phyloP scores from a whole-genome alignment of 2,329 filamentous ascomycete genomes.

The Sclerotinia subarctica region DNA sequence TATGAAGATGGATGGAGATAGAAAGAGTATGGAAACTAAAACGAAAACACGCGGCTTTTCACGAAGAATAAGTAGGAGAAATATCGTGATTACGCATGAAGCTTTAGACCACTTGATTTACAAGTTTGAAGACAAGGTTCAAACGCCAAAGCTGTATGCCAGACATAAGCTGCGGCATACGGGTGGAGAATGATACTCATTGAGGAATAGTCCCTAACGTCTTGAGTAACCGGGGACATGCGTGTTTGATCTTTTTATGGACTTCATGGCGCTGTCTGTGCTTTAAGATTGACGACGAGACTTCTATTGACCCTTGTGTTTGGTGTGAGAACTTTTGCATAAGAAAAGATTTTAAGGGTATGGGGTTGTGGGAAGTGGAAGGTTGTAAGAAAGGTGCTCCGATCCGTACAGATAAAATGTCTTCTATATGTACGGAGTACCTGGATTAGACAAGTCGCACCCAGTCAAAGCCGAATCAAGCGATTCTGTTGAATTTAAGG shows the following conservation, averaged over 20 bases:
- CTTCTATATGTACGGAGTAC: neutral
- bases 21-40: conserved; percentile 18
- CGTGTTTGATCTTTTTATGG: conserved; percentile 17
- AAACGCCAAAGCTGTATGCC: conserved; percentile 32
- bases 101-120: conserved; percentile 29
- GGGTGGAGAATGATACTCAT: conserved; percentile 28
- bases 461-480: neutral
- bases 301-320: conserved; percentile 3
- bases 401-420: neutral
- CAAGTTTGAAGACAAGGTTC: conserved; percentile 27
- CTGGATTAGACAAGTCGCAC: neutral
- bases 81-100: conserved; percentile 32
- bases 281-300: neutral
- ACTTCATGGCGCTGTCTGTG: conserved; percentile 30
- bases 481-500: neutral
- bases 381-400: neutral
- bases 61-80: conserved; percentile 18
- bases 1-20: conserved; percentile 7
- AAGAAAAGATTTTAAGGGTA: neutral
- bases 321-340: neutral
- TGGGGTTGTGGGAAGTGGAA: neutral
- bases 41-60: conserved; percentile 31
- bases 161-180: conserved; percentile 35
- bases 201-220: conserved; percentile 28
- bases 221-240: conserved; percentile 20